phyloP scores from a whole-genome alignment of 1,284 basidiomycete genomes.

The Puccinia polysora region DNA sequence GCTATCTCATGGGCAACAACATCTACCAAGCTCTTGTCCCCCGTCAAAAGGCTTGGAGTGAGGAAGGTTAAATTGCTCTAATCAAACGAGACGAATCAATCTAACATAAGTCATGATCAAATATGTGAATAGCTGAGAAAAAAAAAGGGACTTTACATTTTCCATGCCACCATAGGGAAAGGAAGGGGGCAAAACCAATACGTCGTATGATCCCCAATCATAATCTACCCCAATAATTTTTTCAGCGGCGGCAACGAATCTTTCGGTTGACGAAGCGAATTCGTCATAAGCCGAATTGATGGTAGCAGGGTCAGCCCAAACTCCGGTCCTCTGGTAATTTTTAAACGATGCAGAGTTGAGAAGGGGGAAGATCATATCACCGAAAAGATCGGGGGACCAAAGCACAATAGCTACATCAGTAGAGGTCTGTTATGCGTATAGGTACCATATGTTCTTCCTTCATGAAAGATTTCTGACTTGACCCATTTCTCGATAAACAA shows the following conservation, averaged over 20 bases:
- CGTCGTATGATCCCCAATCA: slow-evolving; percentile 81
- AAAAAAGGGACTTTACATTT: slow-evolving; percentile 45
- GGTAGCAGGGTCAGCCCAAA: slow-evolving; percentile 82
- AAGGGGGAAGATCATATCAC: neutral
- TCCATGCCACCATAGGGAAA: slow-evolving; percentile 67
- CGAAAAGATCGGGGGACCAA: slow-evolving; percentile 62
- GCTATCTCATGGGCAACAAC: slow-evolving; percentile 64
- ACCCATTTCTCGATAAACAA: slow-evolving; percentile 57
- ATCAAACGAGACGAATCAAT: slow-evolving; percentile 55
- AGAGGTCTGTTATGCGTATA: slow-evolving; percentile 73
- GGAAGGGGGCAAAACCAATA: slow-evolving; percentile 84
- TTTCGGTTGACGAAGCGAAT: slow-evolving; percentile 74
- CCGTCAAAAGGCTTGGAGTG: slow-evolving; percentile 65
- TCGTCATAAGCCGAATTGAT: slow-evolving; percentile 79
- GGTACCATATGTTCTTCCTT: no score
- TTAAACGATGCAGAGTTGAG: slow-evolving; percentile 18
- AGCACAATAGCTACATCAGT: slow-evolving; percentile 82
- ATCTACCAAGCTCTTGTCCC: slow-evolving; percentile 77
- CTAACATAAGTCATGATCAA: slow-evolving; percentile 66
- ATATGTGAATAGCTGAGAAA: slow-evolving; percentile 51
- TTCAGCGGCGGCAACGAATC: slow-evolving; percentile 74
- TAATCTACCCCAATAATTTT: slow-evolving; percentile 65
- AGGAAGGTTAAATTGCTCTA: slow-evolving; percentile 38
- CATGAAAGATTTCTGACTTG: slow-evolving; percentile 56
- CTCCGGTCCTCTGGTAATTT: slow-evolving; percentile 58